A percentile compares a stretch with the other conserved stretches of the same genome.
phyloP scores from a whole-genome alignment of 768 basidiomycete genomes.

The Suillus clintonianus region DNA sequence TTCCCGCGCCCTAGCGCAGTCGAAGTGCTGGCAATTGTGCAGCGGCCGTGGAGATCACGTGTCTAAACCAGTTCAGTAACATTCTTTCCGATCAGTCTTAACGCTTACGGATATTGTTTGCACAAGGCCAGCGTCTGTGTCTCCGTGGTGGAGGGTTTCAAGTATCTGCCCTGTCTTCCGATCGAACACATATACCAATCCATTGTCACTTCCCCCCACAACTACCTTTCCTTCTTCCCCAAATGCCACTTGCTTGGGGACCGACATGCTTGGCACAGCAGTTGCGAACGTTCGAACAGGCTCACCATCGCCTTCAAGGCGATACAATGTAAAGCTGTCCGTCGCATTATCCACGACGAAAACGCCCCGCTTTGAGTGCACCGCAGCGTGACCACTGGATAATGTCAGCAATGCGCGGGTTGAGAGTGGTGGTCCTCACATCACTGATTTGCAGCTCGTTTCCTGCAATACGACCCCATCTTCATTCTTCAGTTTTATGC shows the following conservation, averaged over 20 bases:
- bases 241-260: too few species aligned
- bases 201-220: too few species aligned
- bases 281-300: too few species aligned
- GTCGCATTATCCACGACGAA: too few species aligned
- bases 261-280: too few species aligned
- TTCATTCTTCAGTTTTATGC: constrained; percentile 8
- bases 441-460: constrained; percentile 7
- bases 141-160: not conserved
- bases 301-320: too few species aligned
- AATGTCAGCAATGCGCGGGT: not conserved
- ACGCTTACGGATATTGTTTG: not conserved
- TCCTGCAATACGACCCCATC: constrained; percentile 4
- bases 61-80: not conserved
- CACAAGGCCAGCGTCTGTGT: not conserved
- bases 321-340: too few species aligned
- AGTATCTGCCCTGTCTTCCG: not conserved
- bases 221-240: too few species aligned
- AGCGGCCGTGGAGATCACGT: not conserved
- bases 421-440: constrained; percentile 5
- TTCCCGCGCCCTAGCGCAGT: not conserved
- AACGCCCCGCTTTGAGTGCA: too few species aligned
- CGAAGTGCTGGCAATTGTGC: constrained; percentile 8
- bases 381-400: too few species aligned
- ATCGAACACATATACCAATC: too few species aligned
- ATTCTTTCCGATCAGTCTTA: not conserved